Conservation (phyloP, 352 stramenopile species). For the Phytophthora uliginosa region DNA sequence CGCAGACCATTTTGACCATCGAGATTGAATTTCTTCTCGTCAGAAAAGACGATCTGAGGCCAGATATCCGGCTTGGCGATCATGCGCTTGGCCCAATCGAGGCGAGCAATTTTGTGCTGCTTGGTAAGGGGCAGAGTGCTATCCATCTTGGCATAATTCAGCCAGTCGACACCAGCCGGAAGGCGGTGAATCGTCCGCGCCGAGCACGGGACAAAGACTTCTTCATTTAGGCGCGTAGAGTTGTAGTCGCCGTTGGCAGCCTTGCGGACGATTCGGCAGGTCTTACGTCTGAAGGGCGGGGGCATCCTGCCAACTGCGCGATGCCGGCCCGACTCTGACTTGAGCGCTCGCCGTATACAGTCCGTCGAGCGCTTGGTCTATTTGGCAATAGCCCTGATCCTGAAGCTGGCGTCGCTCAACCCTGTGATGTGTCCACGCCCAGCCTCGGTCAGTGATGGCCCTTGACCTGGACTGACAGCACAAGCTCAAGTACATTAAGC, state of each 20-base stretch:
- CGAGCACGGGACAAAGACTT: neutral
- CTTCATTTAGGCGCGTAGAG: neutral
- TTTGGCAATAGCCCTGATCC: too few relatives aligned
- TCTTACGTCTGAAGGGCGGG: too few relatives aligned
- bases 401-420: too few relatives aligned
- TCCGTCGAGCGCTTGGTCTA: too few relatives aligned
- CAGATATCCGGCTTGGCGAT: constrained; percentile 13
- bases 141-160: constrained; percentile 1
- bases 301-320: too few relatives aligned
- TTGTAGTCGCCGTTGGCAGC: neutral
- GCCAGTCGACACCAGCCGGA: constrained; percentile 2
- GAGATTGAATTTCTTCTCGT: constrained; percentile 22
- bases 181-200: neutral
- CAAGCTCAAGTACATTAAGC: too few relatives aligned
- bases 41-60: constrained; percentile 10
- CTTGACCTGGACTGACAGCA: too few relatives aligned
- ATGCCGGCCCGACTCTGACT: too few relatives aligned
- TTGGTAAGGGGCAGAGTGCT: constrained; percentile 3
- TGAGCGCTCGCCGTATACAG: too few relatives aligned
- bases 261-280: neutral
- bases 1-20: constrained; percentile 20
- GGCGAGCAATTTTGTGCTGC: constrained; percentile 6
- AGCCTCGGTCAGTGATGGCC: too few relatives aligned
- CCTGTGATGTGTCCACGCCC: too few relatives aligned
- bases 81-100: constrained; percentile 1